phyloP scores from a whole-genome alignment of 2,329 filamentous ascomycete genomes.

The Furcasterigmium furcatum region DNA sequence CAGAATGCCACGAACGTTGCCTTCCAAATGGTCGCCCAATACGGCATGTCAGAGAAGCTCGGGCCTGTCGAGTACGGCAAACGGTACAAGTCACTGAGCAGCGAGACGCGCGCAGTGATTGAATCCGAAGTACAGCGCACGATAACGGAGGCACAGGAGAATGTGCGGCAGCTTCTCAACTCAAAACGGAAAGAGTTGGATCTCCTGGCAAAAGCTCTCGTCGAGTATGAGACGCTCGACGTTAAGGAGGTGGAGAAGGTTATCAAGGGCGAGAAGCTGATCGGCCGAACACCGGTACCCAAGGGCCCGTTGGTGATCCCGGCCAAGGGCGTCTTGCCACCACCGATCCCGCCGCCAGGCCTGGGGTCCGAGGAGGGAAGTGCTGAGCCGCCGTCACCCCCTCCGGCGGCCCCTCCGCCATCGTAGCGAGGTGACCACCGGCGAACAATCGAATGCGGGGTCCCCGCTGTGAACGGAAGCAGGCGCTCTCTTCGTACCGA shows the following conservation, averaged over 20 bases:
- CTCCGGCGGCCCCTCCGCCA: conserved; percentile 8
- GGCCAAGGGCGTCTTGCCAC: conserved; percentile 1
- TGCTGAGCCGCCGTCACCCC: conserved; percentile 6
- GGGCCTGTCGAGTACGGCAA: conserved; percentile 86
- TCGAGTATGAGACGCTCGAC: conserved; percentile 91
- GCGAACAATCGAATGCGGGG: too few species aligned
- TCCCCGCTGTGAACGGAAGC: too few species aligned
- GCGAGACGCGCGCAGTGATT: conserved; percentile 81
- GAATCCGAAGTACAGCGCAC: conserved; percentile 84
- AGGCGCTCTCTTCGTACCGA: too few species aligned
- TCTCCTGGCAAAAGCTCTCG: conserved; percentile 78
- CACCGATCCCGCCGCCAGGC: conserved; percentile 5
- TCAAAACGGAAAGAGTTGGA: conserved; percentile 83
- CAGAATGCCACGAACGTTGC: conserved; percentile 77
- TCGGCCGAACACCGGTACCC: conserved; percentile 66
- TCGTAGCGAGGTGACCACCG: not conserved
- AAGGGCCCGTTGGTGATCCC: conserved; percentile 36
- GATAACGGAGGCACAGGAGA: conserved; percentile 75
- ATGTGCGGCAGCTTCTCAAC: conserved; percentile 68
- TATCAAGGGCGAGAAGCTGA: conserved; percentile 78
- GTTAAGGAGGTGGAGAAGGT: conserved; percentile 89
- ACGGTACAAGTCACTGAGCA: conserved; percentile 78
- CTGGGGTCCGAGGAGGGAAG: conserved; percentile 5
- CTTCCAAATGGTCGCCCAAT: conserved; percentile 82
- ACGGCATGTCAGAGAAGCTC: conserved; percentile 84